Evolutionary conservation across 1,139 yeast species (phyloP).

Genomic region (Geotrichum australiense): DNA sequence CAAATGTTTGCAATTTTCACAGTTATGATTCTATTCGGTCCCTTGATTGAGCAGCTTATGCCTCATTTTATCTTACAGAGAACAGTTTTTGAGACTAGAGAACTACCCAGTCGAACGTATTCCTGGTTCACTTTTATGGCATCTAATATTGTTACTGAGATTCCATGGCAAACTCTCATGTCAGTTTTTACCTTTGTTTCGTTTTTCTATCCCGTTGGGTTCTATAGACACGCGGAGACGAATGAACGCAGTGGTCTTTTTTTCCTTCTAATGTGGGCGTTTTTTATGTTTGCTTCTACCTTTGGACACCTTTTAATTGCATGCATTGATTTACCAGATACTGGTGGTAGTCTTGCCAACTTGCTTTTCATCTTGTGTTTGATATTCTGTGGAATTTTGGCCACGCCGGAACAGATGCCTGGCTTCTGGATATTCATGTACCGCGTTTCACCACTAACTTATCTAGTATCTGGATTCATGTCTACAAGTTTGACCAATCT

Average conservation of each 20-base stretch:
- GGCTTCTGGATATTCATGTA: constrained; percentile 68
- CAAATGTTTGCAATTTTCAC: constrained; percentile 51
- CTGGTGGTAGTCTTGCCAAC: constrained; percentile 64
- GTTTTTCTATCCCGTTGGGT: constrained; percentile 65
- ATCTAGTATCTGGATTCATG: constrained; percentile 54
- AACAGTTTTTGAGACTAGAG: constrained; percentile 46
- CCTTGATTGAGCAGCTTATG: constrained; percentile 59
- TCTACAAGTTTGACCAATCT: constrained; percentile 48
- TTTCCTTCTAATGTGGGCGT: constrained; percentile 51
- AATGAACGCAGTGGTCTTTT: constrained; percentile 56
- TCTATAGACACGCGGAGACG: constrained; percentile 55
- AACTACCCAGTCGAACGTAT: constrained; percentile 43
- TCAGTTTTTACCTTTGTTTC: constrained; percentile 59
- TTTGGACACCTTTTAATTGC: constrained; percentile 61
- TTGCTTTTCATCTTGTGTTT: constrained; percentile 60
- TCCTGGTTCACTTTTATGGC: constrained; percentile 50
- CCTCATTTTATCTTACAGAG: constrained; percentile 63
- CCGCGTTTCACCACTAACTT: constrained; percentile 63
- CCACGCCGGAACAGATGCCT: constrained; percentile 49
- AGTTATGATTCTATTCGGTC: constrained; percentile 51
- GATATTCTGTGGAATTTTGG: constrained; percentile 79
- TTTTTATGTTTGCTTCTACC: constrained; percentile 54
- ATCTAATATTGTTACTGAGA: constrained; percentile 58
- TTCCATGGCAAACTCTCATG: constrained; percentile 59
- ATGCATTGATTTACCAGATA: constrained; percentile 55